Percentiles rank a stretch among this genome's conserved stretches.
phyloP scores from a whole-genome alignment of 805 yeast species.

The Kurtzmaniella fragi region DNA sequence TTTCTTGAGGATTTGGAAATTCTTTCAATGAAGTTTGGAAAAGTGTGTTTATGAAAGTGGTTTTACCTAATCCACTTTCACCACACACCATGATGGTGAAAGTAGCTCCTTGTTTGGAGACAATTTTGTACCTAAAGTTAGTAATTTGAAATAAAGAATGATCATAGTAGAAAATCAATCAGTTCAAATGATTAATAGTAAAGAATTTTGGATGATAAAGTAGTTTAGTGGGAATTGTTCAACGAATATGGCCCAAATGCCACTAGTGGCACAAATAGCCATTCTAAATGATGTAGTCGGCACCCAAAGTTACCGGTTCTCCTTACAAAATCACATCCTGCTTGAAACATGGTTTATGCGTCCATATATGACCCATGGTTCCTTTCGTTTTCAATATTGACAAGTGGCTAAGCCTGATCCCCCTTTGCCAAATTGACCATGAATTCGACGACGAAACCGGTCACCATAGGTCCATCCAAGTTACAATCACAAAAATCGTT shows the following conservation, averaged over 20 bases:
- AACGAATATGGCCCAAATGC: too few species aligned
- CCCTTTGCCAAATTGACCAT: background rate
- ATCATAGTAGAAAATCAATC: background rate
- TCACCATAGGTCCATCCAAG: too few species aligned
- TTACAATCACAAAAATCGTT: background rate
- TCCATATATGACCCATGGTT: background rate
- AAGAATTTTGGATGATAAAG: too few species aligned
- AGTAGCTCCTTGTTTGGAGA: constrained; percentile 68
- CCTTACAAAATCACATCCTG: too few species aligned
- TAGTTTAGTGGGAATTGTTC: too few species aligned
- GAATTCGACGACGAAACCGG: background rate
- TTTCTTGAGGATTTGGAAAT: constrained; percentile 48
- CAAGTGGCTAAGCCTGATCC: too few species aligned
- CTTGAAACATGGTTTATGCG: too few species aligned
- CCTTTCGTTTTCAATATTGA: too few species aligned
- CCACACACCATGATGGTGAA: constrained; percentile 87
- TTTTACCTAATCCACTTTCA: constrained; percentile 87
- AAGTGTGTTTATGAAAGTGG: constrained; percentile 84
- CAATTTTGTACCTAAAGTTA: constrained; percentile 56
- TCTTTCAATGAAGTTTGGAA: constrained; percentile 71
- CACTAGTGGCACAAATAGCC: too few species aligned
- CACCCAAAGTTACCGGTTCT: too few species aligned
- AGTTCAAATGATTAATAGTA: too few species aligned
- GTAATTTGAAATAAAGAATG: background rate
- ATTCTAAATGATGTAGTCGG: too few species aligned